phyloP scores from a whole-genome alignment of 495 filamentous ascomycete species.

The Staphylotrichum longicolle region DNA sequence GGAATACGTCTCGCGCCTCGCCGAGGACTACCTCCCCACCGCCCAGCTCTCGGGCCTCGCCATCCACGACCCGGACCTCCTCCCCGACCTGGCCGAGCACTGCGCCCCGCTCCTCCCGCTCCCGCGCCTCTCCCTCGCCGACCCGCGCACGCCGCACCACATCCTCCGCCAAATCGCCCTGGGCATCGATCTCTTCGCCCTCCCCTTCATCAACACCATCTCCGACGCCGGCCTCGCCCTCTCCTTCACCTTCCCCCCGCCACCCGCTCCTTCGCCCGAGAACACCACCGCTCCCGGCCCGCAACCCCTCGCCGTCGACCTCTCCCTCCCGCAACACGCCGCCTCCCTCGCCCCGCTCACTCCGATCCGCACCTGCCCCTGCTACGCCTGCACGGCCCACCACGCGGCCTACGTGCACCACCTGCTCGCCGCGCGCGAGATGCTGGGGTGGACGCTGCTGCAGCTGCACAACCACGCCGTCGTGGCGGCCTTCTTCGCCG shows the following conservation, averaged over 20 bases:
- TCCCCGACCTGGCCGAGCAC: slow-evolving; percentile 59
- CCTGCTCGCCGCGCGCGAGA: slow-evolving; percentile 82
- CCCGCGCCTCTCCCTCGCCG: slow-evolving; percentile 70
- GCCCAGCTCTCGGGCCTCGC: slow-evolving; percentile 72
- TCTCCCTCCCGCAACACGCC: slow-evolving; percentile 62
- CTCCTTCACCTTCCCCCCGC: slow-evolving; percentile 70
- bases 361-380: slow-evolving; percentile 55
- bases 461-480: slow-evolving; percentile 85
- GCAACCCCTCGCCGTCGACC: slow-evolving; percentile 66
- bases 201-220: slow-evolving; percentile 66
- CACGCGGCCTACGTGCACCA: slow-evolving; percentile 86
- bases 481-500: slow-evolving; percentile 69
- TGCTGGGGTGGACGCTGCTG: slow-evolving; percentile 91
- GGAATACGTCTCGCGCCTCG: slow-evolving; percentile 69
- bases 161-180: slow-evolving; percentile 68
- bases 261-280: slow-evolving; percentile 1
- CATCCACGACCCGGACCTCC: slow-evolving; percentile 71
- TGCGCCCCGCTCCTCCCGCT: slow-evolving; percentile 52
- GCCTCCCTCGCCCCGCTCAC: slow-evolving; percentile 58
- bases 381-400: slow-evolving; percentile 82
- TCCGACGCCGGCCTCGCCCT: slow-evolving; percentile 88
- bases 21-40: slow-evolving; percentile 42
- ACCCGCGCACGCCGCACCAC: slow-evolving; percentile 66
- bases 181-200: slow-evolving; percentile 75
- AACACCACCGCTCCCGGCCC: background rate